A percentile compares a stretch with the other conserved stretches of the same genome.
phyloP scores from a whole-genome alignment of 805 yeast genomes.

The Candida easanensis region DNA sequence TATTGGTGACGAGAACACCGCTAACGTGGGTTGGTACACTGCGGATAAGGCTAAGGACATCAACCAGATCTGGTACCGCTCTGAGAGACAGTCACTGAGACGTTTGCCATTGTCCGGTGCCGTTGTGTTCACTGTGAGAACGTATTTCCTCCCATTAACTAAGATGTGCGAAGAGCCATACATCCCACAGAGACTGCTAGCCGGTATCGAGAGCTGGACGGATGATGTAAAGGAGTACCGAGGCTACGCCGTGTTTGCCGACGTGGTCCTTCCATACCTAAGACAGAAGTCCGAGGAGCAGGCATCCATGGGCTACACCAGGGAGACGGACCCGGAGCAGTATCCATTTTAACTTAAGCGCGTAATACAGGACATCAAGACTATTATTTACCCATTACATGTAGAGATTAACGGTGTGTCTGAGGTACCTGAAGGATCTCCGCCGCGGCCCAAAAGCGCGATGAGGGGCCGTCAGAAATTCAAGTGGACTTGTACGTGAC shows the following conservation, averaged over 20 bases:
- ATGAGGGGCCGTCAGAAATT: too few relatives aligned
- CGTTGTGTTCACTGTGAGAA: slow-evolving; percentile 56
- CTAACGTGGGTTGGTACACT: slow-evolving; percentile 62
- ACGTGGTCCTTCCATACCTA: slow-evolving; percentile 53
- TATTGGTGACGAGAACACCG: slow-evolving; percentile 54
- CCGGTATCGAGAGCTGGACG: slow-evolving; percentile 60
- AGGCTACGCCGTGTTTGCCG: slow-evolving; percentile 54
- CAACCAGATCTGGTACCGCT: slow-evolving; percentile 50
- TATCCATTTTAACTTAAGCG: slow-evolving; percentile 17
- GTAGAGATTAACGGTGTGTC: too few relatives aligned
- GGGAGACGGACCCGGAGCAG: slow-evolving; percentile 18
- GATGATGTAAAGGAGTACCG: slow-evolving; percentile 58
- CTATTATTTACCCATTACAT: too few relatives aligned
- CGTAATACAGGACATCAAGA: too few relatives aligned
- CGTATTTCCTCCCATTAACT: slow-evolving; percentile 56
- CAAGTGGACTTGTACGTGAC: too few relatives aligned
- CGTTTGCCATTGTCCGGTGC: slow-evolving; percentile 60
- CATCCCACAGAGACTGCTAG: slow-evolving; percentile 55
- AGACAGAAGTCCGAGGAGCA: slow-evolving; percentile 40
- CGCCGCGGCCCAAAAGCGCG: too few relatives aligned
- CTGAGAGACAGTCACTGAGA: slow-evolving; percentile 63
- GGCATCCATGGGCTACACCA: slow-evolving; percentile 20
- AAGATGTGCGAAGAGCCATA: slow-evolving; percentile 58
- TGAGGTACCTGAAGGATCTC: too few relatives aligned
- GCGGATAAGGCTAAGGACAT: slow-evolving; percentile 48